Base-by-base conservation (phyloP, 2,329 filamentous ascomycete genomes). In the Claviceps sp. region DNA sequence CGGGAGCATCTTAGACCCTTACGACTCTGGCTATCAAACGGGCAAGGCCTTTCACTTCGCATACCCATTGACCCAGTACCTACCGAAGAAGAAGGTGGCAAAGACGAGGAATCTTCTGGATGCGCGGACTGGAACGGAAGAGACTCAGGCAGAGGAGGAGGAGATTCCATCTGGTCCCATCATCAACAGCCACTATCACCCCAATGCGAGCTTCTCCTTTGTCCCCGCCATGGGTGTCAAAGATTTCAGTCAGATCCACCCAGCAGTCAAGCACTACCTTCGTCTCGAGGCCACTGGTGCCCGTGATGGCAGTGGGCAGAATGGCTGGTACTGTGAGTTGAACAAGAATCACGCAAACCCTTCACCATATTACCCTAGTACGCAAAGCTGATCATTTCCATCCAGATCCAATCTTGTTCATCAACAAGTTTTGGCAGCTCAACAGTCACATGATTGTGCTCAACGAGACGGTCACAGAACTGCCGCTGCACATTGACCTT, bases 371-470 rank as follows among this genome's bases (percentile, higher is more conserved):
- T 11, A 34, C 39, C 17, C 5, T n/a, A 22, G 17, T 36, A 40
- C 48, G 46, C 59, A 61, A 48, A 64, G 55, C 26, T 49, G 34
- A 34, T 13, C 13, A 20, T 37, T 34, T n/a, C 1, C 50, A 75
- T n/a, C 1, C 50, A 75, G 72, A 81, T 63, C 93, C 93, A 4
- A 80, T 96, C 45, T 71, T 97, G 40, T 98, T 88, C 65, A 74
- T 93, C 64, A 98, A 98, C 70, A 94, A 86, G 4, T 98, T 98
- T 70, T 98, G 93, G 93, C 91, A 97, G 69, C 76, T 98, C 57
- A 87, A 80, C 64, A 83, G 78, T 56, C 88, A 97, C 60, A 97
- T 97, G 91, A 88, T 78, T 22, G 77, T 90, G 58, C 73, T 98
- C 49, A 98, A 98, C 66, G 85, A 88, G 16, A 97, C 93, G 0